Evolutionary conservation across 805 yeast genomes (phyloP).

Genomic region (Wickerhamomyces ciferrii): DNA sequence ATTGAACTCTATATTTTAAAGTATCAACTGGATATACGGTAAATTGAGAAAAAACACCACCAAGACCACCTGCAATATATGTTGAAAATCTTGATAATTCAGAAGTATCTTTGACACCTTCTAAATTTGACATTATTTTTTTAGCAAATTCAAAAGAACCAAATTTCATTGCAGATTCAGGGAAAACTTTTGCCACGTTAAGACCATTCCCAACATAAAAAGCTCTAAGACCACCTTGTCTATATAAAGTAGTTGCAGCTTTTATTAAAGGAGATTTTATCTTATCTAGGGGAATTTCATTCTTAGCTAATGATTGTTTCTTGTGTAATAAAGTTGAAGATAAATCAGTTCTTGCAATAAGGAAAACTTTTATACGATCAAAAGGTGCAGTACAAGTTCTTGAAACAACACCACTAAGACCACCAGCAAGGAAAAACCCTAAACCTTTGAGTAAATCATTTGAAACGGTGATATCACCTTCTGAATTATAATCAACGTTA

Average conservation of each 20-base stretch:
- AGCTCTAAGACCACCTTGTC: constrained; percentile 81
- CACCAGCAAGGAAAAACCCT: constrained; percentile 93
- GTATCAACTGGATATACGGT: constrained; percentile 96
- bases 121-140: constrained; percentile 62
- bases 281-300: constrained; percentile 32
- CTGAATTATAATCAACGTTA: constrained; percentile 77
- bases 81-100: constrained; percentile 74
- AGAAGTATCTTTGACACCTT: constrained; percentile 67
- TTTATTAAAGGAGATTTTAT: constrained; percentile 72
- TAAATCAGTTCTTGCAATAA: constrained; percentile 85
- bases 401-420: constrained; percentile 91
- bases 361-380: constrained; percentile 88
- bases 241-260: constrained; percentile 77
- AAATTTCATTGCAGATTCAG: constrained; percentile 96
- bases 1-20: constrained; percentile 86
- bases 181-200: constrained; percentile 89
- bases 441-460: constrained; percentile 77
- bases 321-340: constrained; percentile 64
- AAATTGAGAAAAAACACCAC: constrained; percentile 91
- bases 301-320: constrained; percentile 39
- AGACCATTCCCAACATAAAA: constrained; percentile 96
- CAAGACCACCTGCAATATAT: constrained; percentile 91
- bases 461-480: constrained; percentile 86
- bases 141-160: constrained; percentile 92
- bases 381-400: constrained; percentile 97